Evolutionary conservation across 2,329 filamentous ascomycete species (phyloP).

Genomic region (Akanthomyces lecanii): DNA sequence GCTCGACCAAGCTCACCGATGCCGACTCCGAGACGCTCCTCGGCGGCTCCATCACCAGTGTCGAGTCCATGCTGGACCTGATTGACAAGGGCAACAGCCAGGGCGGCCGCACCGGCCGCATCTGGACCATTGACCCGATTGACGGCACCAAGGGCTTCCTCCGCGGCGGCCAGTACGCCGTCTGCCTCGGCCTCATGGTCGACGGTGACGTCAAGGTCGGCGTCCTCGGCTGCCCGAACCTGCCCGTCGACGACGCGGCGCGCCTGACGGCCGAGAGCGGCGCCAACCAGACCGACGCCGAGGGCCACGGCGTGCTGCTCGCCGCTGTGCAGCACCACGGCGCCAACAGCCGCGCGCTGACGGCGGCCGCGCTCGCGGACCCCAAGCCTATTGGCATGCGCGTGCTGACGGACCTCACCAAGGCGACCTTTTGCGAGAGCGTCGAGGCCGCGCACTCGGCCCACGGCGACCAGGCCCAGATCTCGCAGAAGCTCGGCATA

Average conservation of each 20-base stretch:
- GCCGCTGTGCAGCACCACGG: slow-evolving; percentile 76
- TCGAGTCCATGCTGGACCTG: slow-evolving; percentile 62
- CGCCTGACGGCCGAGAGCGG: slow-evolving; percentile 63
- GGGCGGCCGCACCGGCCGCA: slow-evolving; percentile 69
- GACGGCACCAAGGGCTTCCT: slow-evolving; percentile 98
- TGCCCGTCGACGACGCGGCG: slow-evolving; percentile 74
- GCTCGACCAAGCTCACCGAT: slow-evolving; percentile 61
- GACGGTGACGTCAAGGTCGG: slow-evolving; percentile 93
- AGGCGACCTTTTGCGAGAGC: slow-evolving; percentile 92
- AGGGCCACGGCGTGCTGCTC: slow-evolving; percentile 82
- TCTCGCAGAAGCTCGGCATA: slow-evolving; percentile 81
- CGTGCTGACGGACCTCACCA: slow-evolving; percentile 64
- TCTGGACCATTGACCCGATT: slow-evolving; percentile 97
- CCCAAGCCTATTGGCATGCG: slow-evolving; percentile 74
- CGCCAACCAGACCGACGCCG: slow-evolving; percentile 62
- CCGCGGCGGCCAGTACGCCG: slow-evolving; percentile 92
- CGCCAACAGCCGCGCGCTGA: slow-evolving; percentile 72
- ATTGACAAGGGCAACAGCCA: slow-evolving; percentile 66
- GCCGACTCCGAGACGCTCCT: slow-evolving; percentile 56
- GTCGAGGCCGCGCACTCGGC: slow-evolving; percentile 91
- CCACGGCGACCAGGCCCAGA: slow-evolving; percentile 77
- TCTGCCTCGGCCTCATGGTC: slow-evolving; percentile 86
- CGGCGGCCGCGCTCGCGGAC: slow-evolving; percentile 44
- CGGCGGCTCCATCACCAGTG: slow-evolving; percentile 63
- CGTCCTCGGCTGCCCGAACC: slow-evolving; percentile 91